Conservation (phyloP, 257 asterid species). For the Scutellaria baicalensis region DNA sequence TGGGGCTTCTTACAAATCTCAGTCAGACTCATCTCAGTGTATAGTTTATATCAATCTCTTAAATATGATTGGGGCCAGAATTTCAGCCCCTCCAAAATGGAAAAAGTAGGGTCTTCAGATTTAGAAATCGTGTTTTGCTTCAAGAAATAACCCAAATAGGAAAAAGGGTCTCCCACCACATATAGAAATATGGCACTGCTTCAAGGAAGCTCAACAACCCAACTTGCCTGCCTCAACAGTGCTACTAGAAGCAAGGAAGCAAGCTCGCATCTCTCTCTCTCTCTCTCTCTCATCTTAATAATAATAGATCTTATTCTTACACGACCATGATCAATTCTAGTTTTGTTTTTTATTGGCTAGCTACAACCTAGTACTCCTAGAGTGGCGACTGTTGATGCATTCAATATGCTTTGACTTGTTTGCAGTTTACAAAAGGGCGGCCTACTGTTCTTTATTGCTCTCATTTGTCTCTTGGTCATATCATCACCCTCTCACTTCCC, state of each 20-base stretch:
- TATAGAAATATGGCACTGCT: conserved; percentile 44
- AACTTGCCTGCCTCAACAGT: neutral
- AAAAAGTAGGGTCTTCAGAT: conserved; percentile 31
- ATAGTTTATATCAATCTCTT: conserved; percentile 56
- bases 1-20: conserved; percentile 35
- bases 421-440: conserved; percentile 1
- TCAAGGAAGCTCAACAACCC: conserved; percentile 34
- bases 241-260: no score
- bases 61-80: conserved; percentile 27
- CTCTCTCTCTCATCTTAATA: no score
- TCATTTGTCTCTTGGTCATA: conserved; percentile 10
- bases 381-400: conserved; percentile 11
- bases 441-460: neutral
- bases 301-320: no score
- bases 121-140: conserved; percentile 40
- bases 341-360: neutral
- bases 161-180: conserved; percentile 25
- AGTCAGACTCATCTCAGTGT: conserved; percentile 45
- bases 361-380: conserved; percentile 12
- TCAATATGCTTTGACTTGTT: conserved; percentile 13
- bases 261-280: neutral
- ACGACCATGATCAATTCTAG: no score
- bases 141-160: conserved; percentile 49
- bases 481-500: neutral
- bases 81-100: conserved; percentile 22